Base-by-base conservation (phyloP, 805 yeast species). In the Metschnikowia proteae region DNA sequence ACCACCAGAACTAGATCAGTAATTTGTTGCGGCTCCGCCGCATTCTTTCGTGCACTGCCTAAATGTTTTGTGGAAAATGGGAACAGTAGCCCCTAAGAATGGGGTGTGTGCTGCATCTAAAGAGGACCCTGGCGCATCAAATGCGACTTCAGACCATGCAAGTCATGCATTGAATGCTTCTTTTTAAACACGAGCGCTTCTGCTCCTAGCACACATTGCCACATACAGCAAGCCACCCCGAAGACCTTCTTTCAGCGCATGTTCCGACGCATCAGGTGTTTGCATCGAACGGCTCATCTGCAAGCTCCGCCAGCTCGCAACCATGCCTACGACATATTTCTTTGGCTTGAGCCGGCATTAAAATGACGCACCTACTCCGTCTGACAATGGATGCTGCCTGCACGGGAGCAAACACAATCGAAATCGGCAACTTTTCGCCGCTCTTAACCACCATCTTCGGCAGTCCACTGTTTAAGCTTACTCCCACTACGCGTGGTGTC, bases 241-340 rank as follows among this genome's bases (percentile, higher is more conserved):
- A 37, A 5, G 39, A 22, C 26, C 28, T 26, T 17, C 28, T 30
- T 25, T 37, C 11, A 30, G 39, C 39, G 39, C 29, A 30, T 25
- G 5, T n/a, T 11, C 39, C 39, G 39, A 37, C n/a, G 39, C 9
- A 25, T 37, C 39, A 30, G 39, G 26, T 30, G 30, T 29, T 37
- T 37, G 39, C 13, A 26, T 30, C 39, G 29, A 37, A 37, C 39
- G 39, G 39, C 39, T 37, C 30, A 37, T 23, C 39, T 37, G 39
- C 39, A 37, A 37, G 30, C 28, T n/a, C 29, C 39, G 10, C 25
- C 39, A 37, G 26, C 39, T 26, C 39, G 39, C 39, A 30, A 29
- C 39, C 11, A 17, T 37, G 17, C 17, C 17, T 17, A 17, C 17
- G 17, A 17, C 17, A 37, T 30, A 37, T 17, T 38, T 38, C 25